phyloP scores from a whole-genome alignment of 2,329 filamentous ascomycete species.

The Nectriaceae sp. region DNA sequence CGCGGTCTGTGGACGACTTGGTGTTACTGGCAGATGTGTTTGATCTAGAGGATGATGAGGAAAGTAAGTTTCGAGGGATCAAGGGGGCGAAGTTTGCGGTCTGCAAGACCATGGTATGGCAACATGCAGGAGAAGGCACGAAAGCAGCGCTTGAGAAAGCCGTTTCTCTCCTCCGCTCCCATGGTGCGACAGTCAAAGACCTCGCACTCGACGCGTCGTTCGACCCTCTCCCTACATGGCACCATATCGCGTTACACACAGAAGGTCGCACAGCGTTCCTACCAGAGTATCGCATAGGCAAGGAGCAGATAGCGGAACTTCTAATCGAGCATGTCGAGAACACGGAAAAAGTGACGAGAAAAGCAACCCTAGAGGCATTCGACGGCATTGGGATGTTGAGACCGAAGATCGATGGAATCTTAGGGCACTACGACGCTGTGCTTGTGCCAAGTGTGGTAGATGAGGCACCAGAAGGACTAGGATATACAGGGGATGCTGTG shows the following conservation, averaged over 20 bases:
- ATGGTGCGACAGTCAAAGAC: constrained; percentile 58
- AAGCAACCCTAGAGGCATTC: constrained; percentile 50
- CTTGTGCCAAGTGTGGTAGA: constrained; percentile 59
- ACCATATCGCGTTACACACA: constrained; percentile 48
- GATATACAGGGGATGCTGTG: constrained; percentile 55
- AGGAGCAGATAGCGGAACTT: constrained; percentile 45
- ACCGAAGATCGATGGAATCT: constrained; percentile 54
- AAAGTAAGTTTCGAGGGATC: constrained; percentile 35
- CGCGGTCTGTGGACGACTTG: constrained; percentile 58
- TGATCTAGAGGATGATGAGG: constrained; percentile 51
- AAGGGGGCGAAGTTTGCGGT: constrained; percentile 54
- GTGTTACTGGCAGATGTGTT: constrained; percentile 56
- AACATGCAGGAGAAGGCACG: constrained; percentile 45
- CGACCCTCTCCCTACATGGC: constrained; percentile 49
- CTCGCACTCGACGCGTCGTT: constrained; percentile 53
- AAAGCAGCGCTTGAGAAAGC: constrained; percentile 42
- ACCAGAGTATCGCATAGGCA: constrained; percentile 50
- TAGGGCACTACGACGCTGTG: constrained; percentile 53
- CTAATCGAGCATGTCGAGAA: constrained; percentile 56
- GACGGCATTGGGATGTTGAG: constrained; percentile 55
- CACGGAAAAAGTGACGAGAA: constrained; percentile 40
- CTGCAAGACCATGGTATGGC: constrained; percentile 54
- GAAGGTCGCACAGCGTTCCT: constrained; percentile 57
- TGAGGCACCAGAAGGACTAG: constrained; percentile 55
- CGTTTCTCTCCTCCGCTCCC: constrained; percentile 36